phyloP scores from a whole-genome alignment of 352 stramenopile species.

The Ophiocytium majus region DNA sequence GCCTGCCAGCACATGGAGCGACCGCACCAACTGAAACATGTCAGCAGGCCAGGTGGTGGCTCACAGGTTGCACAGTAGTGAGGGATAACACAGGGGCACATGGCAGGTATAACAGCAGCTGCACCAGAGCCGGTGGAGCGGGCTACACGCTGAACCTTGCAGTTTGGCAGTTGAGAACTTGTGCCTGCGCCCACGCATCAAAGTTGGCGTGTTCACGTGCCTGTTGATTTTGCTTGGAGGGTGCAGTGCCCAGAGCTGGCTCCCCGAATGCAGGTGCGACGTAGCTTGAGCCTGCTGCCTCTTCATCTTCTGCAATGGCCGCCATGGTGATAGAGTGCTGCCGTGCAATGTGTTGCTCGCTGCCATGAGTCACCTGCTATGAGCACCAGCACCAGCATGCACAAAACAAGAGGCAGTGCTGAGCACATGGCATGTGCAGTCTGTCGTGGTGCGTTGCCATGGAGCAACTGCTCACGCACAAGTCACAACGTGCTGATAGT shows the following conservation, averaged over 20 bases:
- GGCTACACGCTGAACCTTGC: too few relatives aligned
- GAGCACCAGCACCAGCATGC: too few relatives aligned
- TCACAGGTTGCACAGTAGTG: too few relatives aligned
- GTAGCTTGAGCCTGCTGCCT: background rate
- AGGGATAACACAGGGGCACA: too few relatives aligned
- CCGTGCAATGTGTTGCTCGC: background rate
- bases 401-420: too few relatives aligned
- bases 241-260: background rate
- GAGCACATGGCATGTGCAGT: background rate
- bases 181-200: too few relatives aligned
- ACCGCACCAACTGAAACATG: background rate
- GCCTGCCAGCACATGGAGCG: background rate
- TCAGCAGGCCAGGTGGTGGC: too few relatives aligned
- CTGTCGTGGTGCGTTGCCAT: background rate
- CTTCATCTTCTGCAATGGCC: background rate
- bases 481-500: too few relatives aligned
- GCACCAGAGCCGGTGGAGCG: too few relatives aligned
- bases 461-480: too few relatives aligned
- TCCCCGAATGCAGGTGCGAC: background rate
- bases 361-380: background rate
- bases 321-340: background rate
- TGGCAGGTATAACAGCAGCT: too few relatives aligned
- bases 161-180: too few relatives aligned
- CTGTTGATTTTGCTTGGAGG: background rate
- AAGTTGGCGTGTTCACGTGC: background rate